These are phyloP conservation scores for Alternaria arbusti DNA, from an alignment of 2,329 filamentous ascomycete genomes.

Conservation along the genomic window DNA sequence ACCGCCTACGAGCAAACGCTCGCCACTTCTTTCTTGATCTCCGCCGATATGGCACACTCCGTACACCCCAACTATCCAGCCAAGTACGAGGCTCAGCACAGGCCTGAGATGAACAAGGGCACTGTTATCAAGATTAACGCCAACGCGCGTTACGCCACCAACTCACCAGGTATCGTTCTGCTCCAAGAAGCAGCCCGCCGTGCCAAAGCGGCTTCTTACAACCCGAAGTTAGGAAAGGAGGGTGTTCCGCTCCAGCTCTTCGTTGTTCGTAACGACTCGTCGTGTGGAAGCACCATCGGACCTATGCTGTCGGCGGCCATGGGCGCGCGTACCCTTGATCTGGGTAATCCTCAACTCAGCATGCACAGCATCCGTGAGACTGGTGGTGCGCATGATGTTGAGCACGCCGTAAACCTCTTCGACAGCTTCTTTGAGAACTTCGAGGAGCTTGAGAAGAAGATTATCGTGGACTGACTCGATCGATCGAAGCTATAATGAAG, in stretches of 20 bases:
- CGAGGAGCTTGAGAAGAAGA: slow-evolving; percentile 79
- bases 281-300: slow-evolving; percentile 94
- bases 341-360: slow-evolving; percentile 91
- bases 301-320: slow-evolving; percentile 92
- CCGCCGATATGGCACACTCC: slow-evolving; percentile 96
- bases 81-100: slow-evolving; percentile 91
- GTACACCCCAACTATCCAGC: slow-evolving; percentile 92
- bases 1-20: slow-evolving; percentile 95
- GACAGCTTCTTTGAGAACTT: slow-evolving; percentile 86
- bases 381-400: slow-evolving; percentile 85
- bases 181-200: slow-evolving; percentile 81
- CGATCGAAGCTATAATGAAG: slow-evolving; percentile 28
- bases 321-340: slow-evolving; percentile 85
- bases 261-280: slow-evolving; percentile 93
- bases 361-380: slow-evolving; percentile 99
- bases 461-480: slow-evolving; percentile 74
- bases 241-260: slow-evolving; percentile 92
- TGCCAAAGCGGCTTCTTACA: slow-evolving; percentile 58
- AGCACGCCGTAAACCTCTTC: slow-evolving; percentile 84
- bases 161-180: slow-evolving; percentile 91
- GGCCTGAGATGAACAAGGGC: slow-evolving; percentile 94
- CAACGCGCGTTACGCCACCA: slow-evolving; percentile 95
- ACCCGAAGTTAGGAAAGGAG: slow-evolving; percentile 55
- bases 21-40: slow-evolving; percentile 89
- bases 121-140: slow-evolving; percentile 98